These are phyloP conservation scores for Penicillium parvum DNA, from an alignment of 495 filamentous ascomycete genomes.

Conservation along the genomic window DNA sequence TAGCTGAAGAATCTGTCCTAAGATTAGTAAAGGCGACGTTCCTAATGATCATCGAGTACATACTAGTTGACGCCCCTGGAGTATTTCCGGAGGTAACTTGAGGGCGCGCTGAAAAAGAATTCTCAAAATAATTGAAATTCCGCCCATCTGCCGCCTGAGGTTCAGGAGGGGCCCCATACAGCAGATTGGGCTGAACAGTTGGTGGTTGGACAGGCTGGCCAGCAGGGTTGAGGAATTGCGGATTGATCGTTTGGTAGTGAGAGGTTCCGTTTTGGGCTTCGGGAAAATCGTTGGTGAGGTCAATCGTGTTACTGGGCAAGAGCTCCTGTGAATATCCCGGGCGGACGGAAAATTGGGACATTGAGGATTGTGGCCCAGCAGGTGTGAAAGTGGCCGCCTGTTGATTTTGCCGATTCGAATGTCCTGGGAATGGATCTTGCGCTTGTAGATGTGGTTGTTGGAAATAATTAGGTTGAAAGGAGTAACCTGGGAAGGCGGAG, in stretches of 20 bases:
- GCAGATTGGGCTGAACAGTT: constrained; percentile 22
- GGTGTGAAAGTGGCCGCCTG: constrained; percentile 16
- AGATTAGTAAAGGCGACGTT: background rate
- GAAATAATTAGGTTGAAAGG: constrained; percentile 32
- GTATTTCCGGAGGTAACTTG: background rate
- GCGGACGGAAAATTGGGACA: constrained; percentile 26
- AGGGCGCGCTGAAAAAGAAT: constrained; percentile 24
- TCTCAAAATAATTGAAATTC: constrained; percentile 30
- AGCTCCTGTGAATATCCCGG: constrained; percentile 23
- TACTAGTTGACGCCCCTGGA: background rate
- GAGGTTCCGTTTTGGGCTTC: constrained; percentile 21
- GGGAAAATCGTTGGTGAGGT: constrained; percentile 31
- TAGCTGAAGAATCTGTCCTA: background rate
- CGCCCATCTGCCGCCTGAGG: constrained; percentile 18
- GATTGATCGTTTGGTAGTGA: constrained; percentile 38
- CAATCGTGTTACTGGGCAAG: constrained; percentile 27
- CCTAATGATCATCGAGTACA: background rate
- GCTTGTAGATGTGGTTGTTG: constrained; percentile 28
- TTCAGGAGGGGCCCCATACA: constrained; percentile 28
- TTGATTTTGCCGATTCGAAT: constrained; percentile 22
- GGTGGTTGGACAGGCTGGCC: constrained; percentile 9
- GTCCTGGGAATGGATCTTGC: constrained; percentile 26
- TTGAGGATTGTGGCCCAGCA: constrained; percentile 15
- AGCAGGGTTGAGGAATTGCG: constrained; percentile 32
- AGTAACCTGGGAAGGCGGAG: constrained; percentile 31